These are phyloP conservation scores for Ganoderma meredithae DNA, from an alignment of 1,284 basidiomycete species.

Conservation along the genomic window DNA sequence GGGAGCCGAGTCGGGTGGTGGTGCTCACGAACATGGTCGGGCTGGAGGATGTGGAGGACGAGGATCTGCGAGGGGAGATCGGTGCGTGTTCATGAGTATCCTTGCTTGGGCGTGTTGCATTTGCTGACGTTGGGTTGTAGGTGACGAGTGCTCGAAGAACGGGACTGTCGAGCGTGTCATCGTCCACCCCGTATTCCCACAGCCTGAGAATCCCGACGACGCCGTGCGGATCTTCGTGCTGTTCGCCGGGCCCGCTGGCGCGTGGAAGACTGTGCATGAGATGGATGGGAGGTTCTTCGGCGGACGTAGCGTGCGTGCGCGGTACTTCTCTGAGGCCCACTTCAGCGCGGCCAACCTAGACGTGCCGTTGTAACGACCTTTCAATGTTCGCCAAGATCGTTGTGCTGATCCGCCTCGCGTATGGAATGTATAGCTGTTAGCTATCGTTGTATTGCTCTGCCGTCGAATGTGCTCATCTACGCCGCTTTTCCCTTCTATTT, in stretches of 20 bases:
- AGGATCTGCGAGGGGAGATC: slow-evolving; percentile 86
- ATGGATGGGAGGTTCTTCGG: slow-evolving; percentile 93
- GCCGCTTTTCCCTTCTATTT: not conserved
- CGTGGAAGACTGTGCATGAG: slow-evolving; percentile 93
- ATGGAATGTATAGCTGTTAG: not conserved
- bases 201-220: slow-evolving; percentile 65
- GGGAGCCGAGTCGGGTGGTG: slow-evolving; percentile 89
- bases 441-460: slow-evolving; percentile 5
- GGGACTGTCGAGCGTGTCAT: slow-evolving; percentile 91
- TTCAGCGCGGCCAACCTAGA: slow-evolving; percentile 65
- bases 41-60: slow-evolving; percentile 82
- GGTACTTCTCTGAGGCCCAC: slow-evolving; percentile 79
- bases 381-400: not conserved
- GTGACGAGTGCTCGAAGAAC: slow-evolving; percentile 89
- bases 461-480: not conserved
- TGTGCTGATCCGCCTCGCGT: not conserved
- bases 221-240: slow-evolving; percentile 86
- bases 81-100: slow-evolving; percentile 54
- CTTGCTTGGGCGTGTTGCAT: not conserved
- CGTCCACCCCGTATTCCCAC: slow-evolving; percentile 78
- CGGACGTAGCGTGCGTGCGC: slow-evolving; percentile 82
- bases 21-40: slow-evolving; percentile 90
- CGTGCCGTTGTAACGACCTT: slow-evolving; percentile 35
- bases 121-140: slow-evolving; percentile 45
- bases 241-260: slow-evolving; percentile 89